Conservation (phyloP, 2,329 filamentous ascomycete species). For the Aaosphaeria pasadenensis region DNA sequence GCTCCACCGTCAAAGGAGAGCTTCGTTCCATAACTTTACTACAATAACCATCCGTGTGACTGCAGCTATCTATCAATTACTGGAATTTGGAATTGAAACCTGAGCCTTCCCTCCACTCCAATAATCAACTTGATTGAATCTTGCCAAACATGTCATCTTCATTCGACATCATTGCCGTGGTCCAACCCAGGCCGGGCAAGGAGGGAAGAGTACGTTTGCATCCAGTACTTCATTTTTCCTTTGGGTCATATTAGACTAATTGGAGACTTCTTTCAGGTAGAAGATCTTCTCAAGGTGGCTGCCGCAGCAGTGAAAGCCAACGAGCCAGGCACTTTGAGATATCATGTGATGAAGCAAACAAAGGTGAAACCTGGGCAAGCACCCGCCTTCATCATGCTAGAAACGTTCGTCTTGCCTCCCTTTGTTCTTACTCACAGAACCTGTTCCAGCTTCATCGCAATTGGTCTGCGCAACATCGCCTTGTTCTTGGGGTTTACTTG, state of each 20-base stretch:
- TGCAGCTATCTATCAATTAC: too few relatives aligned
- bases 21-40: too few relatives aligned
- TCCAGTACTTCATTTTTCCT: too few relatives aligned
- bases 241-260: background rate
- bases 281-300: slow-evolving; percentile 23
- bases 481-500: too few relatives aligned
- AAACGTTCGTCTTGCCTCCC: slow-evolving; percentile 16
- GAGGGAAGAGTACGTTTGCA: slow-evolving; percentile 2
- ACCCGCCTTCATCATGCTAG: slow-evolving; percentile 28
- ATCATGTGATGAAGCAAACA: slow-evolving; percentile 28
- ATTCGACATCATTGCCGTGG: slow-evolving; percentile 28
- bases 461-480: too few relatives aligned
- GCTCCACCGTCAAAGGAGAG: too few relatives aligned
- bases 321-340: slow-evolving; percentile 32
- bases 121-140: background rate
- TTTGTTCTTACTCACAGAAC: background rate
- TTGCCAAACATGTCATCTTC: background rate
- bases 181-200: slow-evolving; percentile 28
- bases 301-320: slow-evolving; percentile 25
- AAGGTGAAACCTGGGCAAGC: slow-evolving; percentile 15
- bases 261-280: slow-evolving; percentile 17
- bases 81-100: too few relatives aligned
- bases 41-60: too few relatives aligned
- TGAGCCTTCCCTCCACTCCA: background rate
- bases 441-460: background rate